phyloP scores from a whole-genome alignment of 2,329 filamentous ascomycete genomes.

The Stachybotrys elegans region DNA sequence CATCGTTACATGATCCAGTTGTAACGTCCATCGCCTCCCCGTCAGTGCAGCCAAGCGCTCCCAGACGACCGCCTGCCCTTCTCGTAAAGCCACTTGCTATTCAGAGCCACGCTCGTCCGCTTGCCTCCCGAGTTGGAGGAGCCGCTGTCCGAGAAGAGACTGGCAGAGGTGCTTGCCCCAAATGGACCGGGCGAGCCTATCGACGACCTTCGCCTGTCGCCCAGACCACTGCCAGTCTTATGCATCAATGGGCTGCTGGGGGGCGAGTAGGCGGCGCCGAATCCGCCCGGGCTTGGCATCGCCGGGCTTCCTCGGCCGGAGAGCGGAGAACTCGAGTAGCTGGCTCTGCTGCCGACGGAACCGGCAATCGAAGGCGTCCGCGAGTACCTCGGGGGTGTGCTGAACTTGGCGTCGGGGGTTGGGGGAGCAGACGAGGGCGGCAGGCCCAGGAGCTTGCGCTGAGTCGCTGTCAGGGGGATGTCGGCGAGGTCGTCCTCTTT shows the following conservation, averaged over 20 bases:
- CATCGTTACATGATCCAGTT: not conserved
- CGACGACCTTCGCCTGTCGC: conserved; percentile 53
- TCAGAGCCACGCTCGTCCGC: conserved; percentile 70
- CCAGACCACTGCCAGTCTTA: conserved; percentile 53
- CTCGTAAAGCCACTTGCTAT: conserved; percentile 94
- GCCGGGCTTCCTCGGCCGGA: conserved; percentile 50
- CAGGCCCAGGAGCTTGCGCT: conserved; percentile 80
- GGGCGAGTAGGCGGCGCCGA: conserved; percentile 42
- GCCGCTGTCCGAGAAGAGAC: conserved; percentile 52
- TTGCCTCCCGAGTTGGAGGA: conserved; percentile 64
- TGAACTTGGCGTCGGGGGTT: conserved; percentile 64
- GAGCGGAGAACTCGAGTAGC: conserved; percentile 53
- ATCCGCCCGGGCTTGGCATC: conserved; percentile 24
- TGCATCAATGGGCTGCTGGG: conserved; percentile 56
- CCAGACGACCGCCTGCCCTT: conserved; percentile 58
- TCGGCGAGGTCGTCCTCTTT: conserved; percentile 75
- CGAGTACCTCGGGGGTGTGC: conserved; percentile 83
- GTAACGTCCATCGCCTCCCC: too few relatives aligned
- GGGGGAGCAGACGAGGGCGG: conserved; percentile 58
- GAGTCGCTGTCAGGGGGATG: conserved; percentile 72
- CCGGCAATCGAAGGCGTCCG: conserved; percentile 63
- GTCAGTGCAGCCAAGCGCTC: conserved; percentile 33
- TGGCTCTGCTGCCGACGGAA: conserved; percentile 56
- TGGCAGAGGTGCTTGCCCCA: conserved; percentile 41
- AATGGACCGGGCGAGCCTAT: conserved; percentile 54